Evolutionary conservation across 2,329 filamentous ascomycete species (phyloP).

Genomic region (Pseudopithomyces maydicus): DNA sequence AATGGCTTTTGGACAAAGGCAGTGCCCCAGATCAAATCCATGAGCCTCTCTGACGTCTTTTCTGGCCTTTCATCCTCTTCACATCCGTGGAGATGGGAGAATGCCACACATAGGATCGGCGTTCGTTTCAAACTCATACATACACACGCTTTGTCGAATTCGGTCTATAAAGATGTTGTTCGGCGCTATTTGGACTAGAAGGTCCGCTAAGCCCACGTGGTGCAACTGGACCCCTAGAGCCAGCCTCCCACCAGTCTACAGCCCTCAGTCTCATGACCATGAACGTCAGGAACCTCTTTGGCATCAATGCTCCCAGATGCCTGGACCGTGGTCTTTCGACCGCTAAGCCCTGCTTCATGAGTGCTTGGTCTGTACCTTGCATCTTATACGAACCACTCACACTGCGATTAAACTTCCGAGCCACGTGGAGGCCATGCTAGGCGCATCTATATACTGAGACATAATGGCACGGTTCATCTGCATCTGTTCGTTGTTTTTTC

Average conservation of each 20-base stretch:
- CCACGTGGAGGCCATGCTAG: background rate
- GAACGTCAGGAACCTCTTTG: background rate
- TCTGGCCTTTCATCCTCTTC: constrained; percentile 30
- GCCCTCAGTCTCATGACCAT: background rate
- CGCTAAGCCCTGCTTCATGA: background rate
- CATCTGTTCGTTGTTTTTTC: background rate
- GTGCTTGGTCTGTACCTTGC: constrained; percentile 1
- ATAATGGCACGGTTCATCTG: background rate
- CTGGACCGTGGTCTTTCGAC: background rate
- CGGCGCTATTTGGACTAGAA: no score
- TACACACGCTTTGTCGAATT: background rate
- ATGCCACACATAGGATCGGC: constrained; percentile 31
- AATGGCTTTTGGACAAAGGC: constrained; percentile 44
- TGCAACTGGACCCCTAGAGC: background rate
- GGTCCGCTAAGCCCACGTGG: no score
- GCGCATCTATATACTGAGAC: background rate
- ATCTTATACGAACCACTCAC: constrained; percentile 4
- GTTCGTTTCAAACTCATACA: constrained; percentile 44
- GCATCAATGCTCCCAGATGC: background rate
- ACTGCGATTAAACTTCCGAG: constrained; percentile 5
- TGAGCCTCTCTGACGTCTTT: constrained; percentile 41
- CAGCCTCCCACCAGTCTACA: background rate
- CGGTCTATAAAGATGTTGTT: no score
- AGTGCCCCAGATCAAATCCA: constrained; percentile 36
- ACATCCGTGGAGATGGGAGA: constrained; percentile 27